Evolutionary conservation across 2,329 filamentous ascomycete species (phyloP).

Genomic region (Fragosphaeria purpurea): DNA sequence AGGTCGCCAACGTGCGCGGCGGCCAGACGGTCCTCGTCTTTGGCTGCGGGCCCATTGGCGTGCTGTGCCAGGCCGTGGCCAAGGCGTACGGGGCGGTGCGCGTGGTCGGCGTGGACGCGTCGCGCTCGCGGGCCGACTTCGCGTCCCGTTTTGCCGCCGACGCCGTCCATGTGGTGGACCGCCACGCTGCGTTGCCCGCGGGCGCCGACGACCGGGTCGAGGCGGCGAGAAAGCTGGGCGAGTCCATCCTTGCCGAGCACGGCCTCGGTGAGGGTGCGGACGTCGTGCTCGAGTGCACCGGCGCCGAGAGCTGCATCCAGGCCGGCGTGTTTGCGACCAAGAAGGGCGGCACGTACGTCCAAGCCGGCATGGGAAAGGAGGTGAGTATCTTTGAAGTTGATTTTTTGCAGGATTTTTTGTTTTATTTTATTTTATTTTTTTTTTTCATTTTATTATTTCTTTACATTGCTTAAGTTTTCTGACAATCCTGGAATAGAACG

Average conservation of each 20-base stretch:
- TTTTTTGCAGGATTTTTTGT: no score
- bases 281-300: slow-evolving; percentile 68
- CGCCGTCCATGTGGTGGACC: slow-evolving; percentile 35
- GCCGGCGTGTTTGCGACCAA: slow-evolving; percentile 47
- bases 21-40: slow-evolving; percentile 42
- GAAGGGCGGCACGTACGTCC: slow-evolving; percentile 38
- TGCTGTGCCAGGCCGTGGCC: slow-evolving; percentile 49
- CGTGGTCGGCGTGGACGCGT: slow-evolving; percentile 45
- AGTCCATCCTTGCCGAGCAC: slow-evolving; percentile 27
- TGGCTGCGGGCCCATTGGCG: slow-evolving; percentile 51
- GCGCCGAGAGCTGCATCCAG: slow-evolving; percentile 68
- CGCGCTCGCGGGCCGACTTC: slow-evolving; percentile 47
- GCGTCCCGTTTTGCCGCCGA: slow-evolving; percentile 46
- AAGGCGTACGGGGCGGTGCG: slow-evolving; percentile 33
- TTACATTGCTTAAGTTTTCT: no score
- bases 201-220: slow-evolving; percentile 43
- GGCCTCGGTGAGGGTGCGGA: slow-evolving; percentile 50
- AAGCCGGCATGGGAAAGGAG: slow-evolving; percentile 36
- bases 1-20: slow-evolving; percentile 32
- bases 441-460: no score
- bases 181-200: slow-evolving; percentile 34
- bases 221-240: slow-evolving; percentile 28
- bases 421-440: no score
- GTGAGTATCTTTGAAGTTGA: no score
- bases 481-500: slow-evolving; percentile 22